Evolutionary conservation across 257 asterid species (phyloP).

Genomic region (Scutellaria galericulata): DNA sequence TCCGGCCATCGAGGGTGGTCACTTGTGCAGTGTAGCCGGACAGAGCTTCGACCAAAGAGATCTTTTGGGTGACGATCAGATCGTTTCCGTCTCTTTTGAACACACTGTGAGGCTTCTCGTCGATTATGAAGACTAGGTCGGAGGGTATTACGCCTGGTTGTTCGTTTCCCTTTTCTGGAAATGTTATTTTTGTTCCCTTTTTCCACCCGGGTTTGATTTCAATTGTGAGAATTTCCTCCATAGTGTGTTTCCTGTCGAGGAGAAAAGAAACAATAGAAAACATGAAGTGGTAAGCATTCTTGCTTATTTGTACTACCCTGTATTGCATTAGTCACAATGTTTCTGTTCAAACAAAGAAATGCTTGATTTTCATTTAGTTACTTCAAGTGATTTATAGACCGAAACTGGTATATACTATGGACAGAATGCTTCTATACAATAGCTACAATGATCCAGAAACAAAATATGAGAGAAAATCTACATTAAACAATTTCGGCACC

Average conservation of each 20-base stretch:
- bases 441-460: background rate
- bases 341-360: background rate
- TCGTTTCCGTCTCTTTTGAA: constrained; percentile 92
- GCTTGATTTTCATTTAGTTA: background rate
- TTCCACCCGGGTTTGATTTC: constrained; percentile 96
- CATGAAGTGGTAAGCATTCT: background rate
- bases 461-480: background rate
- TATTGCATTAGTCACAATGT: background rate
- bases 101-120: constrained; percentile 79
- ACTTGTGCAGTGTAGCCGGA: constrained; percentile 75
- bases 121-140: constrained; percentile 80
- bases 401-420: background rate
- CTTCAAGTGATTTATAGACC: background rate
- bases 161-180: constrained; percentile 88
- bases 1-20: constrained; percentile 78
- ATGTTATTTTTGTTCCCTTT: constrained; percentile 93
- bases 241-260: constrained; percentile 65
- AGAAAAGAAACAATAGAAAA: background rate
- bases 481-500: background rate
- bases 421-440: background rate
- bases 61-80: constrained; percentile 69
- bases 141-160: constrained; percentile 81
- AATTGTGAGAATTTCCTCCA: constrained; percentile 76
- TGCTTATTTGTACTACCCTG: too few relatives aligned
- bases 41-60: constrained; percentile 79